These are phyloP conservation scores for Ceratocystis papillata DNA, from an alignment of 2,329 filamentous ascomycete genomes.

Conservation along the genomic window DNA sequence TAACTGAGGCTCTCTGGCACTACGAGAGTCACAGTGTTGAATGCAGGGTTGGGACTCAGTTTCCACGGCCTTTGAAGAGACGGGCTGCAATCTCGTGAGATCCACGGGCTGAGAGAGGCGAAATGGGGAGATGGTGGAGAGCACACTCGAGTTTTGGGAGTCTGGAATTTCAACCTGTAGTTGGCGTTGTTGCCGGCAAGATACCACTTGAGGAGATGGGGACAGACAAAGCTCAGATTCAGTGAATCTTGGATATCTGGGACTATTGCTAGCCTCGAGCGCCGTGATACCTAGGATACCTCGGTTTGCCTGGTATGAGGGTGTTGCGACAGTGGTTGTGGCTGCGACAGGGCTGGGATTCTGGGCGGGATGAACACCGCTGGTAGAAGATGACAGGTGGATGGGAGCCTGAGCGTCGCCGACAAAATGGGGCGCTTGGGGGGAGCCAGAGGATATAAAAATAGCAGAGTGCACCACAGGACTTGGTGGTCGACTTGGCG, in stretches of 20 bases:
- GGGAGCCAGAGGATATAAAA: not conserved
- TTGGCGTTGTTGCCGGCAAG: not conserved
- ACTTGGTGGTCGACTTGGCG: not conserved
- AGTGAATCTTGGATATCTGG: not conserved
- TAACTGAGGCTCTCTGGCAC: not conserved
- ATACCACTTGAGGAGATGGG: not conserved
- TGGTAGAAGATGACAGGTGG: not conserved
- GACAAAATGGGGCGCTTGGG: not conserved
- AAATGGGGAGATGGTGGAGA: not conserved
- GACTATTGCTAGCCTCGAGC: not conserved
- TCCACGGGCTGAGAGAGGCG: not conserved
- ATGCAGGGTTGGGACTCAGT: not conserved
- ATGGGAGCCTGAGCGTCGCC: not conserved
- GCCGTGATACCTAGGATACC: not conserved
- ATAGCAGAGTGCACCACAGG: not conserved
- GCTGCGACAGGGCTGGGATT: not conserved
- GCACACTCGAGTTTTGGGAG: conserved; percentile 17
- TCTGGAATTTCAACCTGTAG: conserved; percentile 17
- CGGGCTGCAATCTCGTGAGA: not conserved
- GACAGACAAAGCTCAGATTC: not conserved
- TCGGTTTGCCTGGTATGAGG: not conserved
- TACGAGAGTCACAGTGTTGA: not conserved
- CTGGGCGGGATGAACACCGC: not conserved
- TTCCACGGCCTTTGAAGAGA: not conserved
- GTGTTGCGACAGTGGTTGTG: conserved; percentile 1